A percentile compares a stretch with the other conserved stretches of the same genome.
phyloP scores from a whole-genome alignment of 257 asterid species.

The Nicotiana obtusifolia region DNA sequence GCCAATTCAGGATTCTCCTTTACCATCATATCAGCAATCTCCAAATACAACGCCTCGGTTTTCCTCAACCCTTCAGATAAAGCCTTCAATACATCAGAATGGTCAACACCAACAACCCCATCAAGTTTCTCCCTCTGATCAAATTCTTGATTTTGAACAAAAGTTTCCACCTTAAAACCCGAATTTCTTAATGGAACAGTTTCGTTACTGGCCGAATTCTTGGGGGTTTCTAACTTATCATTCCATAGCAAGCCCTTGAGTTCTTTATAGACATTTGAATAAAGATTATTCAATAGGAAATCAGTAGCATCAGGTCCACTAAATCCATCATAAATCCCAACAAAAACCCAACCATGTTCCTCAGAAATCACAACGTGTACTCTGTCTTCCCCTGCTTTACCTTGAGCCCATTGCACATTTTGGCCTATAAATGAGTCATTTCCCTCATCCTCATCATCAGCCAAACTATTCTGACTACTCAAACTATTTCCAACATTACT shows the following conservation, averaged over 20 bases:
- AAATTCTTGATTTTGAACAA: constrained; percentile 12
- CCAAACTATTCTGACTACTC: constrained; percentile 64
- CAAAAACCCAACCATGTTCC: constrained; percentile 88
- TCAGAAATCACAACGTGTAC: constrained; percentile 82
- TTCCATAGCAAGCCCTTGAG: constrained; percentile 76
- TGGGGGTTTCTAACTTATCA: constrained; percentile 44
- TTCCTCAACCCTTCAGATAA: constrained; percentile 74
- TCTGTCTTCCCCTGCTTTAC: constrained; percentile 94
- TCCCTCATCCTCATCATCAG: constrained; percentile 62
- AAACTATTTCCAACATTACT: constrained; percentile 40
- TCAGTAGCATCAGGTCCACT: constrained; percentile 97
- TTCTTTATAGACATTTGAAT: constrained; percentile 66
- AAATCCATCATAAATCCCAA: constrained; percentile 90
- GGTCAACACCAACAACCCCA: constrained; percentile 30
- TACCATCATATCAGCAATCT: constrained; percentile 73
- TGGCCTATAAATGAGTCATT: constrained; percentile 63
- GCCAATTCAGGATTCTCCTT: constrained; percentile 88
- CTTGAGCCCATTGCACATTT: constrained; percentile 97
- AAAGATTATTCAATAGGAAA: constrained; percentile 60
- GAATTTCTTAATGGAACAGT: constrained; percentile 7
- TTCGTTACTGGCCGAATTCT: constrained; percentile 11
- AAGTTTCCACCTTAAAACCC: constrained; percentile 17
- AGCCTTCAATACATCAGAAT: constrained; percentile 69
- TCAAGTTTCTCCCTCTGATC: constrained; percentile 25
- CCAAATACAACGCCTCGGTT: constrained; percentile 73